A percentile compares a stretch with the other conserved stretches of the same genome.
phyloP scores from a whole-genome alignment of 345 rosid genomes.

The Heritiera fomes region DNA sequence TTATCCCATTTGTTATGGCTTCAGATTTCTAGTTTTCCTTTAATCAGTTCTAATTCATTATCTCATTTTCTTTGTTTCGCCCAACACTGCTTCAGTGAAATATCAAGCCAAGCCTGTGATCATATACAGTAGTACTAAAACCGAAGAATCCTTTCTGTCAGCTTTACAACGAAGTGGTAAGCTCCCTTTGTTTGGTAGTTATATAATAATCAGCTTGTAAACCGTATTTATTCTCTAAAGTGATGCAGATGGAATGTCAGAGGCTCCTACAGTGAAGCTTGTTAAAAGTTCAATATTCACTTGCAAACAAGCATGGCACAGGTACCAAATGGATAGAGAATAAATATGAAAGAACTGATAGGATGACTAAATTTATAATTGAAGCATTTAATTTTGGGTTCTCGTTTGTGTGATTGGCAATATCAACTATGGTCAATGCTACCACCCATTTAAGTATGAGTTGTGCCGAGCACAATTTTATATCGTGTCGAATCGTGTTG shows the following conservation, averaged over 20 bases:
- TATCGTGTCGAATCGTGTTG: too few species aligned
- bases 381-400: constrained; percentile 12
- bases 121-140: constrained; percentile 88
- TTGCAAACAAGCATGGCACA: constrained; percentile 99
- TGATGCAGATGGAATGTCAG: constrained; percentile 64
- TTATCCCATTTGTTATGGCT: neutral
- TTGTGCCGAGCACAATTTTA: too few species aligned
- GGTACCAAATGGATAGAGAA: constrained; percentile 48
- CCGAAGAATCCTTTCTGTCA: constrained; percentile 80
- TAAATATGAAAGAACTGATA: neutral
- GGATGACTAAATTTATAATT: constrained; percentile 5
- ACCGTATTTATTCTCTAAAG: constrained; percentile 30
- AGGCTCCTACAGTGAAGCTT: constrained; percentile 62
- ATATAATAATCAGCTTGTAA: constrained; percentile 18
- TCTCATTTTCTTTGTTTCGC: constrained; percentile 18
- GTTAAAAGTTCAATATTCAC: constrained; percentile 94
- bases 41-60: neutral
- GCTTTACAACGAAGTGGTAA: constrained; percentile 84
- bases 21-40: neutral
- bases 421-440: neutral
- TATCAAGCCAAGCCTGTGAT: constrained; percentile 79
- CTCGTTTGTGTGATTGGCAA: neutral
- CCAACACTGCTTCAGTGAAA: constrained; percentile 54
- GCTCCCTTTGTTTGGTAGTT: constrained; percentile 24
- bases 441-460: too few species aligned